These are phyloP conservation scores for Xylaria cubensis DNA, from an alignment of 495 filamentous ascomycete species.

Conservation along the genomic window DNA sequence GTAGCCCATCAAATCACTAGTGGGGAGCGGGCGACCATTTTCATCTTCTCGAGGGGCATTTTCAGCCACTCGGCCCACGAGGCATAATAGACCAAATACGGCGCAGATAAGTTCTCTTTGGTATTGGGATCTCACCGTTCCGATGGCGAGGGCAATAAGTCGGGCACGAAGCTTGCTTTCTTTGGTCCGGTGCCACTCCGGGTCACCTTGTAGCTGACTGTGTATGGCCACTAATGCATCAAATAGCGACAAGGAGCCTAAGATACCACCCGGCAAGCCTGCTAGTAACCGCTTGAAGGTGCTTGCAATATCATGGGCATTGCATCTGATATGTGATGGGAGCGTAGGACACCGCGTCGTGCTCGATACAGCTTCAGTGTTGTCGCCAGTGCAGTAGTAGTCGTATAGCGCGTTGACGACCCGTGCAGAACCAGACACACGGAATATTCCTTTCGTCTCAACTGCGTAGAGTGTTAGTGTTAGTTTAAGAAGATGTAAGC, in stretches of 20 bases:
- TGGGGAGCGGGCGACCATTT: conserved; percentile 53
- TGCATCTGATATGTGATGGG: conserved; percentile 59
- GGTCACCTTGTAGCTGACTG: conserved; percentile 57
- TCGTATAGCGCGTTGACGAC: conserved; percentile 65
- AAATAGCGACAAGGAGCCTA: conserved; percentile 72
- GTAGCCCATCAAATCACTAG: conserved; percentile 65
- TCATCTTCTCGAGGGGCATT: conserved; percentile 54
- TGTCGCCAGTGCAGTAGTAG: conserved; percentile 64
- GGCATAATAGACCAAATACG: conserved; percentile 66
- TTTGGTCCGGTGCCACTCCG: conserved; percentile 56
- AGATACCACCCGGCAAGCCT: conserved; percentile 74
- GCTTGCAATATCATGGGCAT: conserved; percentile 74
- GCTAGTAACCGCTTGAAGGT: conserved; percentile 73
- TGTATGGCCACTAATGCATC: conserved; percentile 69
- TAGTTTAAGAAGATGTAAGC: too few species aligned
- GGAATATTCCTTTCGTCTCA: conserved; percentile 65
- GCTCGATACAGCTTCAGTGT: conserved; percentile 53
- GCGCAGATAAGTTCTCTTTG: conserved; percentile 69
- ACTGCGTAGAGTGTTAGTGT: conserved; percentile 37
- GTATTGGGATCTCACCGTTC: conserved; percentile 61
- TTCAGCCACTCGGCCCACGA: conserved; percentile 61
- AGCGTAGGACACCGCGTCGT: conserved; percentile 62
- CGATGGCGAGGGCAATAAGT: conserved; percentile 69
- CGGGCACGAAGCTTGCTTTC: conserved; percentile 62
- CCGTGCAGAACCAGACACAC: conserved; percentile 65